phyloP scores from a whole-genome alignment of 495 filamentous ascomycete species.

The Neurospora discreta region DNA sequence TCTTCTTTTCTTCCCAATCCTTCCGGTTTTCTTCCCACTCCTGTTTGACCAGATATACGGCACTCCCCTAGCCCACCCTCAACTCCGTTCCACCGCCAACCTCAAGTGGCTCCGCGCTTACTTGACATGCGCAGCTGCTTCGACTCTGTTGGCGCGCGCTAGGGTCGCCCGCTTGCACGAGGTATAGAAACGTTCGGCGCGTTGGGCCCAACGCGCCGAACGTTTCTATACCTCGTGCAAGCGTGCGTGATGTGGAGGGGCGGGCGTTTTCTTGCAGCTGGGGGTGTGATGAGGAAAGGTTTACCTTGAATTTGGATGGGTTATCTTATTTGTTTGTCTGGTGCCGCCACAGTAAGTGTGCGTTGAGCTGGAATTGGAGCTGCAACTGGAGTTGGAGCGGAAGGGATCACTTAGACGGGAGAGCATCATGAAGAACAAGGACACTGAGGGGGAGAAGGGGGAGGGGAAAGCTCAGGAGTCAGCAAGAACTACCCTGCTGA shows the following conservation, averaged over 20 bases:
- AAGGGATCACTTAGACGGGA: background rate
- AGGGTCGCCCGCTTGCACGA: slow-evolving; percentile 16
- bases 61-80: slow-evolving; percentile 5
- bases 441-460: background rate
- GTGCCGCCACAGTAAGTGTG: background rate
- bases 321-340: background rate
- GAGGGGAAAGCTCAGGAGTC: too few species aligned
- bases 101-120: slow-evolving; percentile 15
- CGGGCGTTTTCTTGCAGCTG: slow-evolving; percentile 2
- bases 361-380: background rate
- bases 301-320: slow-evolving; percentile 1
- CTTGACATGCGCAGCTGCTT: slow-evolving; percentile 17
- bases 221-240: too few species aligned
- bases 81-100: slow-evolving; percentile 7
- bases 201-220: slow-evolving; percentile 20
- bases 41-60: slow-evolving; percentile 14
- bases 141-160: slow-evolving; percentile 14
- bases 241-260: too few species aligned
- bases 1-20: background rate
- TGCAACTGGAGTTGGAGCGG: background rate
- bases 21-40: slow-evolving; percentile 7
- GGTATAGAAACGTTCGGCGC: slow-evolving; percentile 20
- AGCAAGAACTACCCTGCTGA: background rate
- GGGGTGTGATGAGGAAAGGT: background rate
- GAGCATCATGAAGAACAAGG: background rate